These are phyloP conservation scores for Rhodotorula mucilaginosa DNA, from an alignment of 1,284 basidiomycete species.

Conservation along the genomic window DNA sequence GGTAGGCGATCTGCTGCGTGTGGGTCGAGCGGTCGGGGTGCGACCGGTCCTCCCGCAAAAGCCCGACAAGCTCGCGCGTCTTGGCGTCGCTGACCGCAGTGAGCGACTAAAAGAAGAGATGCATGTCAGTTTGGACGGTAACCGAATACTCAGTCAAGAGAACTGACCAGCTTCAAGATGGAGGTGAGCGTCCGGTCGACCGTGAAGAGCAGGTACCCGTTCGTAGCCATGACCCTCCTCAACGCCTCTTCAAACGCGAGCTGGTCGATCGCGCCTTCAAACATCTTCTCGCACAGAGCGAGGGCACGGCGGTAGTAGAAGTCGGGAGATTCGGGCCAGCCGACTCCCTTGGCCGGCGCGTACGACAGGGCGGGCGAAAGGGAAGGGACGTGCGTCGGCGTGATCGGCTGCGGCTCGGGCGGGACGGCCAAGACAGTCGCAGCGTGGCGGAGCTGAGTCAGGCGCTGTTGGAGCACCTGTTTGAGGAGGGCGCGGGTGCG, in stretches of 20 bases:
- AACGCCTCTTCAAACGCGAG: constrained; percentile 89
- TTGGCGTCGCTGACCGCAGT: constrained; percentile 37
- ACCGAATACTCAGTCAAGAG: too few relatives aligned
- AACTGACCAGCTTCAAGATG: constrained; percentile 37
- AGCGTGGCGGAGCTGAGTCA: constrained; percentile 61
- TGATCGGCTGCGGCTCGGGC: constrained; percentile 51
- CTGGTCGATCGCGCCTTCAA: constrained; percentile 88
- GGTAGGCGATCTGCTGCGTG: constrained; percentile 41
- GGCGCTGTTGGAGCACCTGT: constrained; percentile 81
- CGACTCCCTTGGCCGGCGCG: constrained; percentile 51
- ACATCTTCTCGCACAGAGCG: constrained; percentile 88
- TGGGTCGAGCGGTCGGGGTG: constrained; percentile 41
- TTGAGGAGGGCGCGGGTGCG: constrained; percentile 14
- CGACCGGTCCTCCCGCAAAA: constrained; percentile 43
- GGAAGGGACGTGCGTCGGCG: constrained; percentile 33
- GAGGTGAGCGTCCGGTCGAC: constrained; percentile 50
- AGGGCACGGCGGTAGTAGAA: constrained; percentile 85
- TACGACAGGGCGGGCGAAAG: constrained; percentile 52
- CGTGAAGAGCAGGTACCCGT: constrained; percentile 61
- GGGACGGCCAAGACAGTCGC: constrained; percentile 35
- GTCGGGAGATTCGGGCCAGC: constrained; percentile 49
- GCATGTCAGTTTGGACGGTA: too few relatives aligned
- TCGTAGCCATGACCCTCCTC: constrained; percentile 93
- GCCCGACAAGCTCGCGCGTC: constrained; percentile 37
- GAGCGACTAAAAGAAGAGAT: constrained; percentile 14